Evolutionary conservation across 192 early-diverging fungal species (phyloP), one percentile per base, ranked within the genome.

Genomic region (Paraglomus occultum): DNA sequence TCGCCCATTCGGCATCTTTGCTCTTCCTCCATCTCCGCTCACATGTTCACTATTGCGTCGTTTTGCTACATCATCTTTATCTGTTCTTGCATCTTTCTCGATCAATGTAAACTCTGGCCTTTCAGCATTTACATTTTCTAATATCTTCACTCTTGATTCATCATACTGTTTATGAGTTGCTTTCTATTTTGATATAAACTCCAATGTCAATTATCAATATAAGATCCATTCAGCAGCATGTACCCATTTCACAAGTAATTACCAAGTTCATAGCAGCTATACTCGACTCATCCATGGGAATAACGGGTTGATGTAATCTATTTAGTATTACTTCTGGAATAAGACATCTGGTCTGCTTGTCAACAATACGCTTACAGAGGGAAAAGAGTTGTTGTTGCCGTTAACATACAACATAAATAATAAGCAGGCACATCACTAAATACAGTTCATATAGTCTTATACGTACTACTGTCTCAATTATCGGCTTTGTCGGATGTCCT

Each of bases 121-220:
- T 17, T 75, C 72, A 23, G 77, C 78, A 46, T 83, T 80, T 6
- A 74, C 40, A 20, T 55, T 74, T 3, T 82, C 82, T n/a, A 76
- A 66, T 6, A 81, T 77, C 12, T 74, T 82, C 7, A 80, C 78
- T 43, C 74, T 57, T 38, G 77, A 78, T 53, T 85, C 83, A 48
- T 85, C 77, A 62, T 85, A 85, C 75, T 71, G 54, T 71, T 85
- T 85, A 51, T 81, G 80, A 14, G 81, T 85, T n/a, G 79, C 79
- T 70, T 79, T 79, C 71, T 68, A 8, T n/a, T 71, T 40, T 49
- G 14, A 14, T 45, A 10, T 45, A 38, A 8, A 20, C 7, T 31
- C 31, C 31, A 31, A 31, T 7, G 17, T 31, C 31, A 31, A 31
- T 31, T 31, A 31, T 31, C 31, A 31, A 67, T 12, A 18, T 10